A percentile compares a stretch with the other conserved stretches of the same genome.
Evolutionary conservation across 177 flowering plant genomes (phyloP).

Genomic region (Vitis hybrid): DNA sequence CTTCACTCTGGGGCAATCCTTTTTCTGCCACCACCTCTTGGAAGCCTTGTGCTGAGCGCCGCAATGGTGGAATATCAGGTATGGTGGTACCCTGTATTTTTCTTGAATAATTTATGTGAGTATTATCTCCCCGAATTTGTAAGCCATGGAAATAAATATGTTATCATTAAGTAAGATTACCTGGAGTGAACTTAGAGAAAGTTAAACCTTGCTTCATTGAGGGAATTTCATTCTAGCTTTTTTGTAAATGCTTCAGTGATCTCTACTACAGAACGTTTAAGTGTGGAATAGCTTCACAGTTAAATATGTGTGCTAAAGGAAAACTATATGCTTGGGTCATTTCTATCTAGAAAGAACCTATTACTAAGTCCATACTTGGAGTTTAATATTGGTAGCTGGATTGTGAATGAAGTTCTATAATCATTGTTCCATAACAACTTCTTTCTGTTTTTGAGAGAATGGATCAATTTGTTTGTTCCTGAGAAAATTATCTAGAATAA

Average conservation of each 20-base stretch:
- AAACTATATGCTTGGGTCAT: no score
- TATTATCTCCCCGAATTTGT: neutral
- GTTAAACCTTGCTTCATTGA: neutral
- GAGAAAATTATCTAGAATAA: no score
- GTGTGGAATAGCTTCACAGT: no score
- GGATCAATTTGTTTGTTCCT: no score
- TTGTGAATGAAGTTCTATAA: no score
- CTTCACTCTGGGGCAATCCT: constrained; percentile 98
- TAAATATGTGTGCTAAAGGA: no score
- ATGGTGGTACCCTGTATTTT: neutral
- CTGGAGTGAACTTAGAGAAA: neutral
- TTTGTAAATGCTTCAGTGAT: neutral
- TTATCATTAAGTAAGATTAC: neutral
- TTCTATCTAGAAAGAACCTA: no score
- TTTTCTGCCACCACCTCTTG: constrained; percentile 90
- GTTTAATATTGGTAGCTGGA: no score
- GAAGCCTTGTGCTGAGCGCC: constrained; percentile 97
- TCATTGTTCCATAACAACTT: no score
- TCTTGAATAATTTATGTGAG: neutral
- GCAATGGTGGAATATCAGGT: constrained; percentile 64
- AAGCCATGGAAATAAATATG: neutral
- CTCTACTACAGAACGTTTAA: no score
- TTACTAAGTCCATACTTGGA: no score
- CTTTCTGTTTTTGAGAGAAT: no score
- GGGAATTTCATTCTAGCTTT: neutral